Percentiles rank a stretch among this genome's conserved stretches.
Conservation (phyloP, 305 asterid species). For the Plantago coronopus region DNA sequence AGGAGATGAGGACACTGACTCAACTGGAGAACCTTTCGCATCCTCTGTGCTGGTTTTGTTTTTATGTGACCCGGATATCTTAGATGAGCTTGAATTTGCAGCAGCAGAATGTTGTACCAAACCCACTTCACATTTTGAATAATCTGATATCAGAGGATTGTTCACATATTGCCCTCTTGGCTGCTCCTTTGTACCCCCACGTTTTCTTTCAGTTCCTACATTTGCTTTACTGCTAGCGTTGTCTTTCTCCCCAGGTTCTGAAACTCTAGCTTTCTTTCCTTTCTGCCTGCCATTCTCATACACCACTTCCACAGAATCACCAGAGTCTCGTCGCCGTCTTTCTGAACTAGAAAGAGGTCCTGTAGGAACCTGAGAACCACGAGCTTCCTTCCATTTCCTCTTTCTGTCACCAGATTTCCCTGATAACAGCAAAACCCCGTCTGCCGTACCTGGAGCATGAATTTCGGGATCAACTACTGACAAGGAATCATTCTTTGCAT, state of each 20-base stretch:
- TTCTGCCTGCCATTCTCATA: constrained; percentile 45
- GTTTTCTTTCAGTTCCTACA: constrained; percentile 37
- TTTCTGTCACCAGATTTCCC: constrained; percentile 47
- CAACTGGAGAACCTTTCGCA: constrained; percentile 82
- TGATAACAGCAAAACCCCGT: constrained; percentile 37
- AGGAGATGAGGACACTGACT: constrained; percentile 97
- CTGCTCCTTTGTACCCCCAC: constrained; percentile 24
- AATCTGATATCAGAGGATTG: constrained; percentile 22
- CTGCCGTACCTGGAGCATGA: constrained; percentile 36
- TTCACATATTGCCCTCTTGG: not conserved
- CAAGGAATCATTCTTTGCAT: constrained; percentile 27
- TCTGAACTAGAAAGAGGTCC: constrained; percentile 32
- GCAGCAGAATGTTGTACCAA: constrained; percentile 59
- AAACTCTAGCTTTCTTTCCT: constrained; percentile 71
- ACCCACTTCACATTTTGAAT: constrained; percentile 55
- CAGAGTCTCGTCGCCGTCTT: constrained; percentile 36
- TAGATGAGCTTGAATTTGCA: constrained; percentile 94
- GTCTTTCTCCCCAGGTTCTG: constrained; percentile 62
- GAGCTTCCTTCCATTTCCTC: constrained; percentile 54
- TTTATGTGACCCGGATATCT: constrained; percentile 77
- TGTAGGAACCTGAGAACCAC: constrained; percentile 31
- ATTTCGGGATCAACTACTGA: constrained; percentile 32
- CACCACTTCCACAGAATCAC: constrained; percentile 38
- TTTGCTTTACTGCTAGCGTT: constrained; percentile 33
- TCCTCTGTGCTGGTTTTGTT: constrained; percentile 56